Evolutionary conservation across 2,329 filamentous ascomycete genomes (phyloP), one percentile per base, ranked within the genome.

Genomic region (Neopestalotiopsis rosae): DNA sequence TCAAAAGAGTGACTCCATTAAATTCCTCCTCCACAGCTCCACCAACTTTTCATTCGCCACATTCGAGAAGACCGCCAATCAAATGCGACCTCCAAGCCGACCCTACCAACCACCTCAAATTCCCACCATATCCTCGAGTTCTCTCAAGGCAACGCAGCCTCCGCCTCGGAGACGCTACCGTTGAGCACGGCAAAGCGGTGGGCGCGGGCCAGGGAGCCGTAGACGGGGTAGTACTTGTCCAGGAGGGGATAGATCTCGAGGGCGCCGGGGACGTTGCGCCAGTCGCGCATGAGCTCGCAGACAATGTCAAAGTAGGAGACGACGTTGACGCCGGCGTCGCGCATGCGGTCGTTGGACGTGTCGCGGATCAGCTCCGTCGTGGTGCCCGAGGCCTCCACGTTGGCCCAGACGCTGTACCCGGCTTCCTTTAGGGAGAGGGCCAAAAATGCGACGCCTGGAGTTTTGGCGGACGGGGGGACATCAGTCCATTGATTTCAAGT

Each of bases 391-490:
- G 90, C 91, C 74, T 94, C 92, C 66, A 90, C 86, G 80, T 93
- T 92, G 73, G 90, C 91, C 82, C 87, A 94, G 69, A 94, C 92
- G 49, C 87, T 87, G 82, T 93, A 94, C 32, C 92, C 92, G 58
- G 88, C 91, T 14, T 89, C 87, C 45, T 90, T 85, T 4, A 94
- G 87, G 0, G 90, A 91, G n/a, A 94, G 85, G 0, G 92, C 90
- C 5, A 92, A 85, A 83, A 94, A 94, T 0, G 91, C 84, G 28
- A 90, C 92, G 85, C 86, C 74, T 24, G 24, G 24, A 24, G 24
- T 24, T 24, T 24, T 24, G 24, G 24, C 24, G 24, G 24, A 24
- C 24, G 24, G 24, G 24, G 24, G 24, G 24, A 24, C n/a, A 2
- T 24, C 24, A 24, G 24, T 24, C 24, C 24, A 24, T 24, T 24